Conservation (phyloP, 176 grass and related monocot genomes). For the Miscanthus lutarioriparius region DNA sequence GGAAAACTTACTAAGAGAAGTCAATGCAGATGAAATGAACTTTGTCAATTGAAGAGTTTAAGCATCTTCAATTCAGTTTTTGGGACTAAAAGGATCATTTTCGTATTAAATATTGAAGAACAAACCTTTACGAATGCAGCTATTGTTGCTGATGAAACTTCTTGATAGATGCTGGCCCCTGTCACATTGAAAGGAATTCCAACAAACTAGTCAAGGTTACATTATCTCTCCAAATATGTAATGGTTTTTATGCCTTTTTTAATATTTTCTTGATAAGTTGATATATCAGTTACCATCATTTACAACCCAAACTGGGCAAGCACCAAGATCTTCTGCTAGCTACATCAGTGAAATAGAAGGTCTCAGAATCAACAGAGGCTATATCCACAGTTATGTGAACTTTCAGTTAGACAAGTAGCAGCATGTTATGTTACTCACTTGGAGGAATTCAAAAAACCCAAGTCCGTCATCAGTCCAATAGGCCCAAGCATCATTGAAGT, state of each 20-base stretch:
- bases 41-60: neutral
- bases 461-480: conserved; percentile 97
- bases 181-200: conserved; percentile 39
- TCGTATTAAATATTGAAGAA: conserved; percentile 10
- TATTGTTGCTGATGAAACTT: conserved; percentile 65
- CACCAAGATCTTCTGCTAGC: conserved; percentile 88
- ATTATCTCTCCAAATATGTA: neutral
- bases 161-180: conserved; percentile 76
- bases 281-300: conserved; percentile 70
- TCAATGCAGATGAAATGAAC: conserved; percentile 3
- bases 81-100: neutral
- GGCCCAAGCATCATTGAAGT: conserved; percentile 86
- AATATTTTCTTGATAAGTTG: conserved; percentile 17
- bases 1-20: conserved; percentile 8
- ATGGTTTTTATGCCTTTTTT: neutral
- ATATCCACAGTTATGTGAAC: conserved; percentile 8
- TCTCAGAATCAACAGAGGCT: conserved; percentile 28
- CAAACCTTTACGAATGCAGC: conserved; percentile 82
- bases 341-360: conserved; percentile 42
- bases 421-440: conserved; percentile 50
- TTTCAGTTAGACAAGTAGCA: conserved; percentile 30
- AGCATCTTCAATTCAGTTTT: neutral
- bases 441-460: conserved; percentile 93
- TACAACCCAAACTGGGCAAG: conserved; percentile 83
- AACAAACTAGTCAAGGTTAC: conserved; percentile 16